These are phyloP conservation scores for Didymellaceae sp. DNA, from an alignment of 2,329 filamentous ascomycete species.

Conservation along the genomic window DNA sequence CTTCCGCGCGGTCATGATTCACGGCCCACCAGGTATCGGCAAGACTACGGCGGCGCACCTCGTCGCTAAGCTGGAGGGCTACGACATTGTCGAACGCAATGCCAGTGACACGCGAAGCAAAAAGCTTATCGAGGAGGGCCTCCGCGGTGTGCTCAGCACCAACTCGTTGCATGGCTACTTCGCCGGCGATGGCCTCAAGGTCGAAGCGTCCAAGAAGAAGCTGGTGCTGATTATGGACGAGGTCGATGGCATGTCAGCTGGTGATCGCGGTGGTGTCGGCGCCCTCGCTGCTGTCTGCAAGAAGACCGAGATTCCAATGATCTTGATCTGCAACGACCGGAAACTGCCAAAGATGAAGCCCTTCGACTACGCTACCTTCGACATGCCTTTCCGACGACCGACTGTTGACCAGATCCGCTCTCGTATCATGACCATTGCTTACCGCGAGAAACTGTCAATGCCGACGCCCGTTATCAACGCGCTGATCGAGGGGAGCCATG, in stretches of 20 bases:
- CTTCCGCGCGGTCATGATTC: slow-evolving; percentile 90
- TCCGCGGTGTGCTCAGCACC: slow-evolving; percentile 92
- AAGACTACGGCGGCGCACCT: slow-evolving; percentile 97
- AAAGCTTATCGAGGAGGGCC: slow-evolving; percentile 85
- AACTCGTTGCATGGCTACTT: slow-evolving; percentile 93
- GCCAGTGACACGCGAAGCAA: slow-evolving; percentile 96
- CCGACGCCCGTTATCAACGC: slow-evolving; percentile 85
- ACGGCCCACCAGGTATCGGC: slow-evolving; percentile 93
- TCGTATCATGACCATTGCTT: slow-evolving; percentile 93
- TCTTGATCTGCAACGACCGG: slow-evolving; percentile 97
- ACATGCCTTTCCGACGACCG: slow-evolving; percentile 86
- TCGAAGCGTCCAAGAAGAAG: slow-evolving; percentile 85
- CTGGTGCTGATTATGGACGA: slow-evolving; percentile 98
- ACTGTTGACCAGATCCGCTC: slow-evolving; percentile 90
- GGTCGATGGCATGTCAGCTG: slow-evolving; percentile 97
- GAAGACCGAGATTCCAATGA: slow-evolving; percentile 92
- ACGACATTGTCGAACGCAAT: slow-evolving; percentile 92
- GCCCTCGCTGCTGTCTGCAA: slow-evolving; percentile 93
- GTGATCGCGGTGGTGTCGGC: slow-evolving; percentile 93
- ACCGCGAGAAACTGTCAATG: slow-evolving; percentile 86
- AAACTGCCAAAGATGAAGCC: slow-evolving; percentile 96
- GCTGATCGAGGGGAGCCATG: slow-evolving; percentile 91
- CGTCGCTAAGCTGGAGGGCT: slow-evolving; percentile 89
- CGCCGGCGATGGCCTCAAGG: slow-evolving; percentile 78
- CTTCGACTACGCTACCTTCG: slow-evolving; percentile 84